These are phyloP conservation scores for Neonectria neomacrospora DNA, from an alignment of 2,329 filamentous ascomycete species.

Conservation along the genomic window DNA sequence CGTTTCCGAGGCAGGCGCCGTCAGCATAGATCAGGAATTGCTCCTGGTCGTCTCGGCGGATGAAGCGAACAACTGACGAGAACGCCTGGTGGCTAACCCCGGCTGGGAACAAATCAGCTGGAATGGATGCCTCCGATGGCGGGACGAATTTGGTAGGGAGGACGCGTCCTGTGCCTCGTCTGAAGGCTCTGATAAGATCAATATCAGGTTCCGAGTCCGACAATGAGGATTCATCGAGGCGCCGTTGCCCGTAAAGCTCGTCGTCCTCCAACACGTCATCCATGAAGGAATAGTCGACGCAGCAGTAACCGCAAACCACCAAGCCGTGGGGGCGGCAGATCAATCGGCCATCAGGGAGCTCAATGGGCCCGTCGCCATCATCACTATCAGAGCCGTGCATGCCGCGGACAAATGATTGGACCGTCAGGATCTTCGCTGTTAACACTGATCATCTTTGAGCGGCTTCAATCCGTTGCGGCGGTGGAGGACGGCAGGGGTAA, in stretches of 20 bases:
- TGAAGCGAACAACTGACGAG: conserved; percentile 7
- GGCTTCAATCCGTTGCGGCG: too few species aligned
- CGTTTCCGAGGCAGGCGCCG: conserved; percentile 58
- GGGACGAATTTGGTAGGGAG: conserved; percentile 30
- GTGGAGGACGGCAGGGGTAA: too few species aligned
- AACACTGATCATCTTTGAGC: too few species aligned
- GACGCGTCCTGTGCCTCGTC: conserved; percentile 24
- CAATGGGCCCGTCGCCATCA: conserved; percentile 41
- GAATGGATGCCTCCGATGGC: conserved; percentile 20
- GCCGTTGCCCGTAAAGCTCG: conserved; percentile 6
- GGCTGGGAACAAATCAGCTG: conserved; percentile 15
- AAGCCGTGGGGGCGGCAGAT: conserved; percentile 50
- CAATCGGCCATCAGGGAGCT: conserved; percentile 50
- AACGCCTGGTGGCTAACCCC: background rate
- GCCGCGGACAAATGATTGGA: background rate
- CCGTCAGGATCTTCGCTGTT: too few species aligned
- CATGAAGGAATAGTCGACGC: conserved; percentile 51
- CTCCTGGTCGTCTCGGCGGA: conserved; percentile 18
- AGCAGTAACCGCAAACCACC: conserved; percentile 48
- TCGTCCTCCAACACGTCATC: conserved; percentile 37
- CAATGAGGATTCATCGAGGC: background rate
- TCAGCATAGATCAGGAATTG: conserved; percentile 56
- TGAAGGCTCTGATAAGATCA: background rate
- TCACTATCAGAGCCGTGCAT: conserved; percentile 44
- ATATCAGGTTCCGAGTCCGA: background rate